These are phyloP conservation scores for Wickerhamiella siamensis DNA, from an alignment of 805 yeast species.

Conservation along the genomic window DNA sequence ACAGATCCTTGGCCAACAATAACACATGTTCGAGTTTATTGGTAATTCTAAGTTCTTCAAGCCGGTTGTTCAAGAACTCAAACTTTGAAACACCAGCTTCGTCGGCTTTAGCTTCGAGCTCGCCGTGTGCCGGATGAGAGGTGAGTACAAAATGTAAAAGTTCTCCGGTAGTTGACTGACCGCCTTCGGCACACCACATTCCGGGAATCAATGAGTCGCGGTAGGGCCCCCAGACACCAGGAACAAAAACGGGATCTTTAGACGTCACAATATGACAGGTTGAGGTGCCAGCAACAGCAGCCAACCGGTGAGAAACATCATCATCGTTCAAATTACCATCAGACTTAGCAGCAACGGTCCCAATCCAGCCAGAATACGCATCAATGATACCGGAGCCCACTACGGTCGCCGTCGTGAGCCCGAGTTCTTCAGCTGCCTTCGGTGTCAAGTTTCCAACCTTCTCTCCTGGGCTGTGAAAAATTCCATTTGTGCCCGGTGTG, in stretches of 20 bases:
- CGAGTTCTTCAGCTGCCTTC: constrained; percentile 65
- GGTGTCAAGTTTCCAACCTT: constrained; percentile 58
- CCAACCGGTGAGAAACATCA: constrained; percentile 64
- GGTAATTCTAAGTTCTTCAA: constrained; percentile 50
- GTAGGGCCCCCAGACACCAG: constrained; percentile 99
- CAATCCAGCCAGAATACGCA: constrained; percentile 98
- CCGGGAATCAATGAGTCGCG: constrained; percentile 82
- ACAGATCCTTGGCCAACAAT: constrained; percentile 66
- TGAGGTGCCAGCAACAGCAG: constrained; percentile 97
- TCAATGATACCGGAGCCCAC: constrained; percentile 96
- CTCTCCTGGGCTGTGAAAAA: constrained; percentile 77
- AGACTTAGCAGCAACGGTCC: constrained; percentile 87
- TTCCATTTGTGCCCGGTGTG: constrained; percentile 55
- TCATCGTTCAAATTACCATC: constrained; percentile 30
- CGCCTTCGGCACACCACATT: constrained; percentile 95
- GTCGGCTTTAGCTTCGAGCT: constrained; percentile 52
- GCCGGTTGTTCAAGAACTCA: constrained; percentile 62
- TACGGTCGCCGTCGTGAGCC: constrained; percentile 60
- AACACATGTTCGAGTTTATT: constrained; percentile 57
- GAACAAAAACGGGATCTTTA: constrained; percentile 70
- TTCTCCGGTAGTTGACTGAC: constrained; percentile 97
- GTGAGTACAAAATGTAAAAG: constrained; percentile 74
- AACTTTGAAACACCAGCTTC: constrained; percentile 52
- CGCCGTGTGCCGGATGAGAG: constrained; percentile 77
- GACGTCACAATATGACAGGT: constrained; percentile 91